Evolutionary conservation across 2,329 filamentous ascomycete species (phyloP).

Genomic region (Neurospora sp.): DNA sequence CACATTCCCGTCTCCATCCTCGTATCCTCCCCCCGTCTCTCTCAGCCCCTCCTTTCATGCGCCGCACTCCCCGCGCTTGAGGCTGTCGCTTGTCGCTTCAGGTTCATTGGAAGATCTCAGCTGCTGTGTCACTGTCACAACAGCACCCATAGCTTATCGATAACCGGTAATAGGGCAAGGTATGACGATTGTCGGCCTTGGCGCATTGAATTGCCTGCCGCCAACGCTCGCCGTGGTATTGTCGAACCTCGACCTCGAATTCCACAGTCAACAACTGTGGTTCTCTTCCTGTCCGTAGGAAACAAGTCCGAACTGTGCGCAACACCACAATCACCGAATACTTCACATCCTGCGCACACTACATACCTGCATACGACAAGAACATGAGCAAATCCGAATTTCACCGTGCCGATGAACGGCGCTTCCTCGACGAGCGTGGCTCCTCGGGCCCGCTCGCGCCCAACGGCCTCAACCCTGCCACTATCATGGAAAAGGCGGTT

Average conservation of each 20-base stretch:
- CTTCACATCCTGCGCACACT: neutral
- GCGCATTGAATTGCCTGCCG: neutral
- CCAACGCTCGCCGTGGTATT: neutral
- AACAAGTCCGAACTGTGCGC: neutral
- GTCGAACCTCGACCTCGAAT: neutral
- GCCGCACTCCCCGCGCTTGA: neutral
- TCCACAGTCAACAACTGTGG: neutral
- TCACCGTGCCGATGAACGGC: conserved; percentile 70
- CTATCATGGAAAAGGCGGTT: conserved; percentile 89
- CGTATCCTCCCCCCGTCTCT: neutral
- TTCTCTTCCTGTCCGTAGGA: neutral
- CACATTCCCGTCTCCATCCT: neutral
- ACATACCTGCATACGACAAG: neutral
- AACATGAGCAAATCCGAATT: conserved; percentile 31
- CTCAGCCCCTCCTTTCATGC: neutral
- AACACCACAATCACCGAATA: neutral
- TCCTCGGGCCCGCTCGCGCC: conserved; percentile 65
- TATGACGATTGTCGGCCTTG: neutral
- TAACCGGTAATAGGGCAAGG: neutral
- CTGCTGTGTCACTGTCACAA: neutral
- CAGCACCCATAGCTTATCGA: neutral
- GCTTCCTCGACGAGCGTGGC: conserved; percentile 85
- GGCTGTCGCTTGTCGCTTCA: neutral
- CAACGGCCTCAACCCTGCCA: conserved; percentile 87
- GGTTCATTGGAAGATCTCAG: neutral